These are phyloP conservation scores for Haplosporangium sp. DNA, from an alignment of 371 early-diverging fungal genomes.

Conservation along the genomic window DNA sequence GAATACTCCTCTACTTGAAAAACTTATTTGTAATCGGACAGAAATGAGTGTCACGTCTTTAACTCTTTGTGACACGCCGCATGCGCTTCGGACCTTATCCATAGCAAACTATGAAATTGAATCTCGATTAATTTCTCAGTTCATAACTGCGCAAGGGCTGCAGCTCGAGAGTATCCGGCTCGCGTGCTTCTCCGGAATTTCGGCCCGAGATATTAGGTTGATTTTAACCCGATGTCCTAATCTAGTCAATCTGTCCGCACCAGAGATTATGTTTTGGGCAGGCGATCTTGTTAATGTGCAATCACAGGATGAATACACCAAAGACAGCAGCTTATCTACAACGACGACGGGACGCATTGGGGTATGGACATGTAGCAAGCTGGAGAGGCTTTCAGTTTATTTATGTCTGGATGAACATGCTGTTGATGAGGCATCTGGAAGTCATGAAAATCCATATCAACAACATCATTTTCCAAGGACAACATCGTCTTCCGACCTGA, in stretches of 20 bases:
- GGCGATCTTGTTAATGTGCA: conserved; percentile 19
- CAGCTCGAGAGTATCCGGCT: conserved; percentile 28
- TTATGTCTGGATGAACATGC: conserved; percentile 15
- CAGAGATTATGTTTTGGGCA: conserved; percentile 34
- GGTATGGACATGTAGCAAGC: conserved; percentile 16
- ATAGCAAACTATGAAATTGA: conserved; percentile 38
- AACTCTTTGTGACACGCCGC: conserved; percentile 11
- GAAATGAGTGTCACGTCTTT: conserved; percentile 11
- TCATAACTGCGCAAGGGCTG: conserved; percentile 14
- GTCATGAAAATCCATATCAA: neutral
- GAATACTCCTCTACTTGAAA: conserved; percentile 25
- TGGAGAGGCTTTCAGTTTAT: conserved; percentile 23
- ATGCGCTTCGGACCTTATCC: conserved; percentile 11
- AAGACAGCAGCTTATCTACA: neutral
- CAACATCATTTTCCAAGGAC: neutral
- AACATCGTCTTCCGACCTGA: neutral
- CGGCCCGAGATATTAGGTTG: conserved; percentile 20
- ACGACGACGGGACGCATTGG: neutral
- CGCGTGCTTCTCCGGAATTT: conserved; percentile 34
- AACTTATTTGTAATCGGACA: conserved; percentile 25
- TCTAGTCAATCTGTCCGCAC: conserved; percentile 24
- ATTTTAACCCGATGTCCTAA: conserved; percentile 33
- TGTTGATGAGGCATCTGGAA: neutral
- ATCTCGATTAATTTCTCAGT: conserved; percentile 11
- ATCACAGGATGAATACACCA: neutral